phyloP scores from a whole-genome alignment of 768 basidiomycete genomes.

The Amanita molliuscula region DNA sequence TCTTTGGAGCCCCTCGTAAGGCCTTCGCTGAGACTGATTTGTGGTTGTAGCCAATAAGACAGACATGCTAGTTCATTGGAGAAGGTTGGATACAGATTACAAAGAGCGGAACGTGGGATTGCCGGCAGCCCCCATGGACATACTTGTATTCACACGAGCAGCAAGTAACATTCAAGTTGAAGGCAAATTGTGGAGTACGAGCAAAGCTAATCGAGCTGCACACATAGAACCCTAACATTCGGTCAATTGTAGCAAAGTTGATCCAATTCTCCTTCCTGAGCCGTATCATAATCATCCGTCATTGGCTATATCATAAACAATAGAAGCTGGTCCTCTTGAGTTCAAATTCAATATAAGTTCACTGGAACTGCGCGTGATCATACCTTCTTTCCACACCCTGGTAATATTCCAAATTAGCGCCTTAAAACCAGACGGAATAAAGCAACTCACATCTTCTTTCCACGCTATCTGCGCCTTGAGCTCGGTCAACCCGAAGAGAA shows the following conservation, averaged over 20 bases:
- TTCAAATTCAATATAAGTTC: neutral
- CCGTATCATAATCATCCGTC: too few relatives aligned
- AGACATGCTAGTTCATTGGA: constrained; percentile 8
- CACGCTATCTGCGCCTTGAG: constrained; percentile 34
- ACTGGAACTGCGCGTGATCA: neutral
- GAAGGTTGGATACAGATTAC: neutral
- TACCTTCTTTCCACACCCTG: constrained; percentile 15
- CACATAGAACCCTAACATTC: too few relatives aligned
- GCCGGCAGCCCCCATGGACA: too few relatives aligned
- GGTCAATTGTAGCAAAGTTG: too few relatives aligned
- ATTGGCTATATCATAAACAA: neutral
- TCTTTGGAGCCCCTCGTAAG: constrained; percentile 28
- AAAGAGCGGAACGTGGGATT: too few relatives aligned
- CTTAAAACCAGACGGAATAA: neutral
- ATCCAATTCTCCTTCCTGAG: too few relatives aligned
- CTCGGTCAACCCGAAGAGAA: constrained; percentile 35
- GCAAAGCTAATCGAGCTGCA: too few relatives aligned
- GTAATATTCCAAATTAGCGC: neutral
- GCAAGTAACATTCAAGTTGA: too few relatives aligned
- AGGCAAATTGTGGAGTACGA: too few relatives aligned
- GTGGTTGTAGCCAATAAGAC: neutral
- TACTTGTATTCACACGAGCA: too few relatives aligned
- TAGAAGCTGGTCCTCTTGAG: constrained; percentile 1
- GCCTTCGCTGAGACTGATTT: constrained; percentile 12
- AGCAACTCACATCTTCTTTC: constrained; percentile 23